Base-by-base conservation (phyloP, 495 filamentous ascomycete species). In the Lophiostoma macrostomum region DNA sequence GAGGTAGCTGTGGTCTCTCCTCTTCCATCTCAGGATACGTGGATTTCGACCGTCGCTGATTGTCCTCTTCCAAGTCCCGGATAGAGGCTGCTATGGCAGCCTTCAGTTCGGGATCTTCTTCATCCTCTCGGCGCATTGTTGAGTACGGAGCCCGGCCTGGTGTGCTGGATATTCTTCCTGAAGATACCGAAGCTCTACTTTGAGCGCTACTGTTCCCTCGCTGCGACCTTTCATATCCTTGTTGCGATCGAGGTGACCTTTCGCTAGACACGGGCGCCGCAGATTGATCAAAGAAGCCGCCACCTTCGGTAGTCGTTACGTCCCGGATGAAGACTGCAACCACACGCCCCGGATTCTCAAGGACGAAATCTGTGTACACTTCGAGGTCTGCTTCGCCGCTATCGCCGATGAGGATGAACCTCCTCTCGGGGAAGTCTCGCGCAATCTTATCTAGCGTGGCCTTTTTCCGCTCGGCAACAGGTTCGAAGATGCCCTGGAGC, bases 401-500 rank as follows among this genome's bases (percentile, higher is more conserved):
- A 61, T 98, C 93, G 3, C 93, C 93, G 27, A 96, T 84, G 0
- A 99, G 77, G 7, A 99, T 79, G 67, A 96, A 99, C 55, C 82
- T 86, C 36, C 94, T 76, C 39, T 90, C 76, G 0, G 93, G 93
- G 64, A 97, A 99, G 63, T 99, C 93, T 16, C 78, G 73, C 56
- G 96, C 71, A 28, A 99, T 86, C 55, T 79, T 84, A 56, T 96
- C 90, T 1, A 99, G 72, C 0, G 86, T 86, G 0, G 82, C 81
- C 66, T 88, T 91, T 72, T 99, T 99, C 35, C 91, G 74, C 69
- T 97, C 93, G 0, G 91, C 89, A 2, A 95, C 93, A 16, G 93
- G 94, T 69, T 99, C 93, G 58, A 99, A 96, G 34, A 99, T 96
- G 0, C 93, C 93, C 69, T 96, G 90, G 1, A 99, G 74, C 87